Base-by-base conservation (phyloP, 2,329 filamentous ascomycete genomes). In the Chrysoporthe austroafricana region DNA sequence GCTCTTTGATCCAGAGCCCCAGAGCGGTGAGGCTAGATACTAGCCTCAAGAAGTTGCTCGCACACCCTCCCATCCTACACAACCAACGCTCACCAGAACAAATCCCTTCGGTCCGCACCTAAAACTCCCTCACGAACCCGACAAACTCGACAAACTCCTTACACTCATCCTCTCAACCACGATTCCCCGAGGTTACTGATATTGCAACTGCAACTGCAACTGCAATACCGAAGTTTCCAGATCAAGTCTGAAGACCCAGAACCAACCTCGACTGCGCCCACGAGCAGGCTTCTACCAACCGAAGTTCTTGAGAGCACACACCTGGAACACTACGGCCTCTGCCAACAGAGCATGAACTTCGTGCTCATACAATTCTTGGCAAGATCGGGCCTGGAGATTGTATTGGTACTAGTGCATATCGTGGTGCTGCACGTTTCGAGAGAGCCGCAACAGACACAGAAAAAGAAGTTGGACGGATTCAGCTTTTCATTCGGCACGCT, bases 1-100 rank as follows among this genome's bases (percentile, higher is more conserved):
- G 62, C 58, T 65, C 68, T 69, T 68, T 69, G 62, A 69, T 69
- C 66, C 36, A 66, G 66, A 65, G 68, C 66, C 66, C 59, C 44
- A 59, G 52, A 54, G 62, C 66, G 18, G 34, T 58, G 48, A 48
- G 68, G 66, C 52, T 62, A 57, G 26, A 60, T 39, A 21, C 50
- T 26, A 62, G 58, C 63, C 44, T 46, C 46, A 58, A 52, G 46
- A 50, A 59, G 52, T 56, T 56, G 46, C 62, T 50, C 26, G 26
- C 16, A 43, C 44, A 46, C 16, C 16, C 44, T 50, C 36, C 58
- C 21, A 62, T 39, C 59, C 44, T 62, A 62, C 59, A 62, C 26
- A 46, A n/a, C 42, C 57, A 39, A 13, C 18, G 39, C 61, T 16
- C 32, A 50, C 26, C 26, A 46, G 5, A 16, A 6, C 26, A 4